Evolutionary conservation across 2,329 filamentous ascomycete species (phyloP).

Genomic region (Anthostomella pinea): DNA sequence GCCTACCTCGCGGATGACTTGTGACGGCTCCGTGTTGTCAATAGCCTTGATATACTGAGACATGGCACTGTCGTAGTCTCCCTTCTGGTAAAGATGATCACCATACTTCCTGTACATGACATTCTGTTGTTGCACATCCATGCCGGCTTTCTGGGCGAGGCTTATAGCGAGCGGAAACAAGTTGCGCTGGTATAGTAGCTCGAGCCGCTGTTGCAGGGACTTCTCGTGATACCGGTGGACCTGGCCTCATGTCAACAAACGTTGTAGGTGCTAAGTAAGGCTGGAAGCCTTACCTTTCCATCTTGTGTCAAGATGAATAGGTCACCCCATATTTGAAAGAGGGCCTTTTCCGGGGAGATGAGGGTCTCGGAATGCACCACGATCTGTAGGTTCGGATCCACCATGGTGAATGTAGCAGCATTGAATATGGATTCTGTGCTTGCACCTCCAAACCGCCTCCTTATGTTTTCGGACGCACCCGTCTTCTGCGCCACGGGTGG

Average conservation of each 20-base stretch:
- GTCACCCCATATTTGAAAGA: conserved; percentile 88
- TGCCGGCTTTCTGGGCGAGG: conserved; percentile 81
- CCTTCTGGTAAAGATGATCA: conserved; percentile 91
- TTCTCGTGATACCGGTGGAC: conserved; percentile 89
- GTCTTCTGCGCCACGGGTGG: conserved; percentile 59
- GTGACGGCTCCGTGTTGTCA: conserved; percentile 91
- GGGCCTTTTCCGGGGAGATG: conserved; percentile 71
- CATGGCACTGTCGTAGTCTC: conserved; percentile 98
- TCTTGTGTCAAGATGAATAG: conserved; percentile 88
- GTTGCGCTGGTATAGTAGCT: conserved; percentile 91
- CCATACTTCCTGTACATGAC: conserved; percentile 91
- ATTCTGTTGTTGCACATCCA: conserved; percentile 80
- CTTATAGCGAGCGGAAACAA: conserved; percentile 90
- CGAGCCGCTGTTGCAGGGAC: conserved; percentile 81
- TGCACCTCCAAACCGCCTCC: conserved; percentile 68
- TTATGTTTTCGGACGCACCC: conserved; percentile 57
- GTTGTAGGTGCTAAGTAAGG: too few species aligned
- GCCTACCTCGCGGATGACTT: conserved; percentile 83
- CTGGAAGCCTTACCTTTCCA: conserved; percentile 80
- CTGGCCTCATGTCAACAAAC: conserved; percentile 46
- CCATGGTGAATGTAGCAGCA: conserved; percentile 80
- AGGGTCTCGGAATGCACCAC: conserved; percentile 86
- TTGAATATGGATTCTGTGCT: conserved; percentile 78
- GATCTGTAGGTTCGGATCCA: conserved; percentile 90
- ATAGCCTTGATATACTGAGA: conserved; percentile 96